Base-by-base conservation (phyloP, 352 stramenopile species). In the Globisporangium perplexum region DNA sequence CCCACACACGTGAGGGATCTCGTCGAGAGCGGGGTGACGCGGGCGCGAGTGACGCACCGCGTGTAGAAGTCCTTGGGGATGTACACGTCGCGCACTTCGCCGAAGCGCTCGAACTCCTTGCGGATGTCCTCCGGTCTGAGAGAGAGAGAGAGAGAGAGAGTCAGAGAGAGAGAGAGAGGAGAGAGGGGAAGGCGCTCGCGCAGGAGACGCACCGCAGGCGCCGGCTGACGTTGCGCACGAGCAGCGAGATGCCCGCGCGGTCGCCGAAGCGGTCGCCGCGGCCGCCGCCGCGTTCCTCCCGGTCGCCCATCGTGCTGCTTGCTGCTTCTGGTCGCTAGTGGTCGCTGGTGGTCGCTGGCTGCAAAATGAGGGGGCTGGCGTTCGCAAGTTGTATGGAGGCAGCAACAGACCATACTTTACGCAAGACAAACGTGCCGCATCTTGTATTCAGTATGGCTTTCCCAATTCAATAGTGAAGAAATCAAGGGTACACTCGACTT, bases 71-170 rank as follows among this genome's bases (percentile, higher is more conserved):
- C 91, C 59, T 90, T 88, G 24, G 94, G 94, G 68, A 98, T 97
- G 75, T 98, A 98, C 35, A 98, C 90, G 68, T 98, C 94, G 42
- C 92, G 84, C 31, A 98, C 87, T 61, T 98, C 88, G 17, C 94
- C 94, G 58, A 96, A 97, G 45, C 88, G 78, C 50, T 96, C 89
- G 65, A 98, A 98, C 49, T 96, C 91, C 59, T 85, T 81, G 51
- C 89, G 80, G 17, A 98, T 77, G 66, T 98, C 93, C 63, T 96
- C 80, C 26, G 86, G 73, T 62, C 84, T 95, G 63, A 38, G 57
- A 5, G 26, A 2, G 26, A 6, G 3, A 30, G 18, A 20, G 53
- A 41, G 23, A 24, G 22, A 31, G 3, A 46, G 41, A 51, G 48
- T 15, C 20, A 28, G 24, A 60, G 39, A 23, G 6, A 14, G 7